phyloP scores from a whole-genome alignment of 345 rosid genomes.

The Pugionium dolabratum region DNA sequence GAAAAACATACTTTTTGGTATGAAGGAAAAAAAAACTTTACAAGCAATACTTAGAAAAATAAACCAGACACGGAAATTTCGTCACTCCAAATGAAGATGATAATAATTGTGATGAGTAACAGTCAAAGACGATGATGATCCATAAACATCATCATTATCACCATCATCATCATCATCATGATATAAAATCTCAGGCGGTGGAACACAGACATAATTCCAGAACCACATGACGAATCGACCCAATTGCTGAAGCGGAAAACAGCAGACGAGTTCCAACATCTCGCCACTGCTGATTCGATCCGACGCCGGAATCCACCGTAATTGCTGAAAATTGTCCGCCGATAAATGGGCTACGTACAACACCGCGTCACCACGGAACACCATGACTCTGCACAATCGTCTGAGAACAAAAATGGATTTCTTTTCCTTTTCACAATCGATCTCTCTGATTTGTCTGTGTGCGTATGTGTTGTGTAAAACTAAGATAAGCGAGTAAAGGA shows the following conservation, averaged over 20 bases:
- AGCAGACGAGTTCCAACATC: constrained; percentile 69
- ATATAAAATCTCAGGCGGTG: constrained; percentile 55
- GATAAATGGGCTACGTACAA: constrained; percentile 57
- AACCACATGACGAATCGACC: constrained; percentile 68
- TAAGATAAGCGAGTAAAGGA: neutral
- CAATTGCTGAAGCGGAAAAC: constrained; percentile 64
- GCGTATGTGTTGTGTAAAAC: neutral
- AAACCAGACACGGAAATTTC: neutral
- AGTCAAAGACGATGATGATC: constrained; percentile 15
- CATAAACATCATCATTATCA: constrained; percentile 28
- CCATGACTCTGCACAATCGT: constrained; percentile 45
- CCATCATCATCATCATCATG: constrained; percentile 22
- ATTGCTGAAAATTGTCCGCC: constrained; percentile 51
- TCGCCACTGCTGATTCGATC: constrained; percentile 56
- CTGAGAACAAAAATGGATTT: constrained; percentile 3
- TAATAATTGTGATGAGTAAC: constrained; percentile 33
- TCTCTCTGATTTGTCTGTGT: constrained; percentile 24
- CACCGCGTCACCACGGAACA: constrained; percentile 54
- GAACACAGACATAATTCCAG: constrained; percentile 72
- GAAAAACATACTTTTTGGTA: too few relatives aligned
- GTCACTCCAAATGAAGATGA: constrained; percentile 41
- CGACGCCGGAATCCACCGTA: constrained; percentile 45
- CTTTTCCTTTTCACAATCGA: neutral
- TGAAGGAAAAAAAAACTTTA: neutral
- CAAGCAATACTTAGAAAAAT: constrained; percentile 8